These are phyloP conservation scores for Dactylellina parvicollis DNA, from an alignment of 2,329 filamentous ascomycete species.

Conservation along the genomic window DNA sequence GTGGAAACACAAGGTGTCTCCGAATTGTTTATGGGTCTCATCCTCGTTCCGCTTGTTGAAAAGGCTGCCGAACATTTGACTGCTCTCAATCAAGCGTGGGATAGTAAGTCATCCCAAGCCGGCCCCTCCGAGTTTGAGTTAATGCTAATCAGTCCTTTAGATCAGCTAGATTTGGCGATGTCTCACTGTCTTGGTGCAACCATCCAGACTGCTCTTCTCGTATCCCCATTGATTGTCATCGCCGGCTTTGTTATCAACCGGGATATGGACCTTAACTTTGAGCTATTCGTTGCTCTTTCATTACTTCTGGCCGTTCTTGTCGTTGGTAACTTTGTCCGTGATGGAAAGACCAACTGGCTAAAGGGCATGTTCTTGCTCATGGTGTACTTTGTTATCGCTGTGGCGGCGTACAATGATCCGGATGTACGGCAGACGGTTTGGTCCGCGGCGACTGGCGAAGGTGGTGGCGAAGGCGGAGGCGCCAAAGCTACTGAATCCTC, in stretches of 20 bases:
- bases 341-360: slow-evolving; percentile 89
- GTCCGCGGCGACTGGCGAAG: not conserved
- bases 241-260: slow-evolving; percentile 80
- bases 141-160: slow-evolving; percentile 1
- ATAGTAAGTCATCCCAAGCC: slow-evolving; percentile 67
- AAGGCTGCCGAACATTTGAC: slow-evolving; percentile 87
- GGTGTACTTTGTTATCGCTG: slow-evolving; percentile 31
- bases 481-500: no score
- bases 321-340: slow-evolving; percentile 85
- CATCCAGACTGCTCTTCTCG: slow-evolving; percentile 88
- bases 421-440: not conserved
- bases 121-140: not conserved
- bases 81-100: slow-evolving; percentile 84
- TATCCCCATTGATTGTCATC: slow-evolving; percentile 82
- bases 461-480: no score
- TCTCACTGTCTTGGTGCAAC: slow-evolving; percentile 86
- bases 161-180: slow-evolving; percentile 78
- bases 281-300: slow-evolving; percentile 83
- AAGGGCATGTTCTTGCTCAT: slow-evolving; percentile 84
- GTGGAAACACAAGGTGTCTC: slow-evolving; percentile 63
- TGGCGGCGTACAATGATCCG: slow-evolving; percentile 25
- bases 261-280: slow-evolving; percentile 82
- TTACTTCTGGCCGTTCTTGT: slow-evolving; percentile 85
- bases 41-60: slow-evolving; percentile 82
- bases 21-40: slow-evolving; percentile 74